phyloP scores from a whole-genome alignment of 768 basidiomycete genomes.

The Imleria badia region DNA sequence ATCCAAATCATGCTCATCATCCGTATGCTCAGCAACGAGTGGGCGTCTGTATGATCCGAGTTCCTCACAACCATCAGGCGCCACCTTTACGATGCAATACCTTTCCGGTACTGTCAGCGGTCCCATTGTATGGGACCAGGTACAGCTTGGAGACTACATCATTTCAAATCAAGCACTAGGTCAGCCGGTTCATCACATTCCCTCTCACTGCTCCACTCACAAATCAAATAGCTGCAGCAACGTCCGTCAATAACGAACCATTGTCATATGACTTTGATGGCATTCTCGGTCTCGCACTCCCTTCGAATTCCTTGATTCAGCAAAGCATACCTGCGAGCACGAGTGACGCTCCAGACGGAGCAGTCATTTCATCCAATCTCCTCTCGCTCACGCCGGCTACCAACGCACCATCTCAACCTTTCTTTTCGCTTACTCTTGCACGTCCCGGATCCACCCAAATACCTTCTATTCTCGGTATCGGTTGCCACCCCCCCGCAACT shows the following conservation, averaged over 20 bases:
- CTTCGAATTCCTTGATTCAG: slow-evolving; percentile 68
- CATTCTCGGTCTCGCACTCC: slow-evolving; percentile 74
- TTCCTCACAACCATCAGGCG: slow-evolving; percentile 42
- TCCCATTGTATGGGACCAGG: slow-evolving; percentile 67
- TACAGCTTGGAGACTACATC: slow-evolving; percentile 61
- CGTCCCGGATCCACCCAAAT: slow-evolving; percentile 62
- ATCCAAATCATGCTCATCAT: slow-evolving; percentile 59
- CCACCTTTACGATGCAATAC: slow-evolving; percentile 53
- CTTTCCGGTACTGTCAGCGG: slow-evolving; percentile 59
- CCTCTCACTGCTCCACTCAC: neutral
- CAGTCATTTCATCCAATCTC: slow-evolving; percentile 65
- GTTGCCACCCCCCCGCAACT: slow-evolving; percentile 57
- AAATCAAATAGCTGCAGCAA: slow-evolving; percentile 53
- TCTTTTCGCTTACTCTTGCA: slow-evolving; percentile 64
- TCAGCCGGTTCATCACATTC: slow-evolving; percentile 28
- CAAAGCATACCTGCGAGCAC: slow-evolving; percentile 46
- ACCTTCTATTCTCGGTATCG: slow-evolving; percentile 66
- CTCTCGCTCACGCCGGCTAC: slow-evolving; percentile 61
- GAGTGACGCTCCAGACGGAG: slow-evolving; percentile 58
- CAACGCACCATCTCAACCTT: slow-evolving; percentile 56
- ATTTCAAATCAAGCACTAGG: slow-evolving; percentile 71
- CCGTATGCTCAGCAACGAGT: slow-evolving; percentile 45
- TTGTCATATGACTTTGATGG: slow-evolving; percentile 59
- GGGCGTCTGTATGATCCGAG: slow-evolving; percentile 59
- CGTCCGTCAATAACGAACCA: slow-evolving; percentile 53